These are phyloP conservation scores for Hibiscus tridactylites DNA, from an alignment of 345 rosid genomes.

Conservation along the genomic window DNA sequence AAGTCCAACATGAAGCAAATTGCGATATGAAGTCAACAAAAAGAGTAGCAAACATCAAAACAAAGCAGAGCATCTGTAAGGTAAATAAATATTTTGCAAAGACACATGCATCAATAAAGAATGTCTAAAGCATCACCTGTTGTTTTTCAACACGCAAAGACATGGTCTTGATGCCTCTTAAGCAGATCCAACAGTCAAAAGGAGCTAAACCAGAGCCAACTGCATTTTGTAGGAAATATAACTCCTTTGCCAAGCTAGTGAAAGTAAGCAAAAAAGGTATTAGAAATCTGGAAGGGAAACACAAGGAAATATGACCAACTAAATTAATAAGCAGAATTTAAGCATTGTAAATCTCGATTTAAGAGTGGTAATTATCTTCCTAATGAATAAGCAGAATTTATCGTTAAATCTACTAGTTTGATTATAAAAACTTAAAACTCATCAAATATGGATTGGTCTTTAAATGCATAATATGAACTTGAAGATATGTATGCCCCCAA, in stretches of 20 bases:
- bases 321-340: too few species aligned
- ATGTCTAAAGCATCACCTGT: constrained; percentile 44
- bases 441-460: neutral
- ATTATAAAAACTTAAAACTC: neutral
- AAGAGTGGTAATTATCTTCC: too few species aligned
- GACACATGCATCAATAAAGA: neutral
- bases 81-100: neutral
- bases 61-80: neutral
- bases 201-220: constrained; percentile 97
- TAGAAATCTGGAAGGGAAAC: neutral
- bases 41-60: neutral
- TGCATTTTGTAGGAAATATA: constrained; percentile 89
- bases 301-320: too few species aligned
- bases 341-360: too few species aligned
- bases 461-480: neutral
- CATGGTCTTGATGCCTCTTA: constrained; percentile 91
- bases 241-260: constrained; percentile 62
- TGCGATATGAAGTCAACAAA: too few species aligned
- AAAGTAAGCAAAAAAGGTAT: neutral
- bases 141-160: constrained; percentile 86
- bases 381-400: too few species aligned
- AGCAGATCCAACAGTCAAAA: constrained; percentile 93
- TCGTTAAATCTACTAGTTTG: neutral
- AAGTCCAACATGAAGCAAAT: too few species aligned
- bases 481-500: neutral